Evolutionary conservation across 306 rosid genomes (phyloP).

Genomic region (Fagus sylvatica): DNA sequence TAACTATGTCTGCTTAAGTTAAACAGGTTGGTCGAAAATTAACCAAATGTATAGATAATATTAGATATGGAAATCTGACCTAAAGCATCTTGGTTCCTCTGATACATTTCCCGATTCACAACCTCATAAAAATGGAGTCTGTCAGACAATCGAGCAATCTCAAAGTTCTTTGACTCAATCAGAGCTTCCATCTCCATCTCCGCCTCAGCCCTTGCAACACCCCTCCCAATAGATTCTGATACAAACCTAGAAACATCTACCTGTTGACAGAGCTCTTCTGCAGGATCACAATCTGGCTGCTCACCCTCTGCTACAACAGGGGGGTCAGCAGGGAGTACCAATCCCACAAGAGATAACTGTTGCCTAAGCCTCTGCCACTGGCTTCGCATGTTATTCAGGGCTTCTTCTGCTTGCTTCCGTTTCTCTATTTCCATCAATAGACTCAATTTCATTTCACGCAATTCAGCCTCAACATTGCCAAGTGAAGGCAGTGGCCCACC

Average conservation of each 20-base stretch:
- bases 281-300: slow-evolving; percentile 56
- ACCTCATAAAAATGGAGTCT: slow-evolving; percentile 87
- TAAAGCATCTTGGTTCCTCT: slow-evolving; percentile 91
- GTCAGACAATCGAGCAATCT: slow-evolving; percentile 82
- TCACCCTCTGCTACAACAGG: slow-evolving; percentile 33
- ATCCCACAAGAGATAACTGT: slow-evolving; percentile 58
- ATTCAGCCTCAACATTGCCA: slow-evolving; percentile 54
- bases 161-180: slow-evolving; percentile 79
- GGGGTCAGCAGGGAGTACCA: slow-evolving; percentile 65
- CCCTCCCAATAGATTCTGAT: slow-evolving; percentile 79
- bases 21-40: neutral
- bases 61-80: slow-evolving; percentile 51
- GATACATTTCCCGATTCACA: slow-evolving; percentile 97
- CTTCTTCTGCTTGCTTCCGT: slow-evolving; percentile 87
- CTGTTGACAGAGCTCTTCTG: slow-evolving; percentile 70
- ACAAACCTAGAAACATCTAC: slow-evolving; percentile 81
- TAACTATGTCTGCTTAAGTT: neutral
- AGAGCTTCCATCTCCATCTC: slow-evolving; percentile 81
- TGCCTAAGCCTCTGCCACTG: slow-evolving; percentile 79
- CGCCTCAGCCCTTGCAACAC: slow-evolving; percentile 73
- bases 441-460: slow-evolving; percentile 67
- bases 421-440: slow-evolving; percentile 78
- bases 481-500: slow-evolving; percentile 46
- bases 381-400: slow-evolving; percentile 51
- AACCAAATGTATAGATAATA: neutral